Conservation (phyloP, 345 rosid genomes). For the Gossypium ekmanianum region DNA sequence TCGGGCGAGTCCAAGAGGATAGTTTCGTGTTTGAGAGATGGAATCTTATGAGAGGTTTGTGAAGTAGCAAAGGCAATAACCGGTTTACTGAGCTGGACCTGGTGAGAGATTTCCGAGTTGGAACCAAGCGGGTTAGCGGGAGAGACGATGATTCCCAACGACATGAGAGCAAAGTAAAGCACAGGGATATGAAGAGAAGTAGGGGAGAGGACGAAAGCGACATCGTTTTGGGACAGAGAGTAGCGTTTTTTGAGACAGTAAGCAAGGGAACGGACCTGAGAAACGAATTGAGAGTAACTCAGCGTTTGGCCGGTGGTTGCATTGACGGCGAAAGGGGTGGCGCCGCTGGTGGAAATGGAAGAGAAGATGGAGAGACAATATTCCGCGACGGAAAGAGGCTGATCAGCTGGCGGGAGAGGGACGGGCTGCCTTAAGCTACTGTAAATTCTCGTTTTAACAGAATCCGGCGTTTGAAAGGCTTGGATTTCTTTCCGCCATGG, state of each 20-base stretch:
- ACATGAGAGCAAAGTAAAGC: constrained; percentile 65
- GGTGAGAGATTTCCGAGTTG: constrained; percentile 52
- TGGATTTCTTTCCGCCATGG: constrained; percentile 1
- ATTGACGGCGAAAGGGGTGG: constrained; percentile 37
- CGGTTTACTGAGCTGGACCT: constrained; percentile 50
- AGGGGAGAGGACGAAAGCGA: constrained; percentile 63
- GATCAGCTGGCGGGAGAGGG: constrained; percentile 56
- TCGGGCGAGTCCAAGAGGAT: constrained; percentile 73
- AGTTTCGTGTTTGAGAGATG: constrained; percentile 36
- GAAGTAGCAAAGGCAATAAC: constrained; percentile 66
- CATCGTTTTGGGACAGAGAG: constrained; percentile 49
- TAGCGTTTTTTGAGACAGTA: constrained; percentile 34
- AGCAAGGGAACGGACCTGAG: constrained; percentile 44
- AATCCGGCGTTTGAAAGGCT: constrained; percentile 35
- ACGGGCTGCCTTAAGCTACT: constrained; percentile 44
- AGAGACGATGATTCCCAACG: constrained; percentile 60
- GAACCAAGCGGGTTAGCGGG: constrained; percentile 79
- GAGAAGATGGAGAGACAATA: constrained; percentile 51
- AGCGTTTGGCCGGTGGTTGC: constrained; percentile 43
- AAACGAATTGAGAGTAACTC: constrained; percentile 43
- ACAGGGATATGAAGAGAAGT: constrained; percentile 58
- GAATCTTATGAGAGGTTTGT: constrained; percentile 38
- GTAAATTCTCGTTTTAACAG: constrained; percentile 42
- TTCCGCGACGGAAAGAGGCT: constrained; percentile 30
- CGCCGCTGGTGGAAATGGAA: constrained; percentile 23